Percentiles rank a stretch among this genome's conserved stretches.
Conservation (phyloP, 768 basidiomycete species). For the Trametopsis cervina region DNA sequence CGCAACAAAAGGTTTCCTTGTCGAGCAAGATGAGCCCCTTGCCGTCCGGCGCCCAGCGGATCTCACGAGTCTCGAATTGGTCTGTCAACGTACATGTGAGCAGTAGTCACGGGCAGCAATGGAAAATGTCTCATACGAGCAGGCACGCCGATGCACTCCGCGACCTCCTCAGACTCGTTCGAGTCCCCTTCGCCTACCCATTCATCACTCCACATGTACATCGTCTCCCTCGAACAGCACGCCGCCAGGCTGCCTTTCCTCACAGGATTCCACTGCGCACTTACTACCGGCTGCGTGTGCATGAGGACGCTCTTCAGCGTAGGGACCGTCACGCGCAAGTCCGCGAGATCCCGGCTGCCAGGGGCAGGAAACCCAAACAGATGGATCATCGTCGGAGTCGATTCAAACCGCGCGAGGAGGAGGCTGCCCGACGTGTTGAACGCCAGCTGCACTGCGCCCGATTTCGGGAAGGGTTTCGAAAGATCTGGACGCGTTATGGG, state of each 20-base stretch:
- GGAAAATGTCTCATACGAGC: slow-evolving; percentile 48
- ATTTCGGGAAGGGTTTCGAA: slow-evolving; percentile 57
- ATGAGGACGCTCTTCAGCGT: slow-evolving; percentile 59
- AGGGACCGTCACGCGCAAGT: slow-evolving; percentile 32
- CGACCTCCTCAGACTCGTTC: slow-evolving; percentile 63
- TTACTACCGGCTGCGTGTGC: slow-evolving; percentile 55
- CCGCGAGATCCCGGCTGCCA: neutral
- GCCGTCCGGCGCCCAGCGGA: slow-evolving; percentile 83
- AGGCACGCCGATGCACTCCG: slow-evolving; percentile 87
- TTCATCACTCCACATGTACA: slow-evolving; percentile 82
- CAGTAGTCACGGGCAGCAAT: neutral
- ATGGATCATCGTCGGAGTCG: slow-evolving; percentile 13
- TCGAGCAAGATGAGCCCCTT: slow-evolving; percentile 72
- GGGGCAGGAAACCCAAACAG: slow-evolving; percentile 12
- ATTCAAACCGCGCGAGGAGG: slow-evolving; percentile 66
- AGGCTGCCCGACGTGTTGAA: slow-evolving; percentile 77
- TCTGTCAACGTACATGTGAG: slow-evolving; percentile 30
- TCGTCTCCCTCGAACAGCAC: slow-evolving; percentile 58
- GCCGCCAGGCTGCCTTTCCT: slow-evolving; percentile 63
- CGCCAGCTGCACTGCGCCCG: slow-evolving; percentile 64
- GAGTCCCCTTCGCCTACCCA: slow-evolving; percentile 46
- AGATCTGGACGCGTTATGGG: slow-evolving; percentile 44
- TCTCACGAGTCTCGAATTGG: slow-evolving; percentile 62
- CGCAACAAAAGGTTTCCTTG: slow-evolving; percentile 78
- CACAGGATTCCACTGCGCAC: slow-evolving; percentile 73